Evolutionary conservation across 2,329 filamentous ascomycete species (phyloP), one percentile per base, ranked within the genome.

Genomic region (Parastagonospora avenae): DNA sequence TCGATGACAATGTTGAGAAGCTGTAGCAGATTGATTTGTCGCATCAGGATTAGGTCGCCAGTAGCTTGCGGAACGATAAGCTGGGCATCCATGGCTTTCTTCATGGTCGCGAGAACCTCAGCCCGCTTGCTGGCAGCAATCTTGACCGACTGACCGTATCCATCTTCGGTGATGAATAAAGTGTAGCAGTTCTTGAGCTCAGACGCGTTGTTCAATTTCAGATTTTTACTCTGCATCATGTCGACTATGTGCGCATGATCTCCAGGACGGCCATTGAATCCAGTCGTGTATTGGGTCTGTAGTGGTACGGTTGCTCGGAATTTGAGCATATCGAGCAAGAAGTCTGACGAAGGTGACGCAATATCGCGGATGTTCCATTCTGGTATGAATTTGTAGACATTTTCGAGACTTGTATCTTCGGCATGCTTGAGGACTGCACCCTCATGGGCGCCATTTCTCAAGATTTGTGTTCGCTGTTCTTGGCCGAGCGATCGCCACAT

Each of bases 291-390:
- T 32, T 59, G 56, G 0, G 15, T 19, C 45, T 38, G 28, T 15
- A 59, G 46, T 4, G 54, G 27, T 2, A 7, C 46, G 8, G 71
- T 75, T 31, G 73, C 72, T 6, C 77, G 70, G 31, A 76, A 59
- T 19, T 74, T 70, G 2, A 81, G 52, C 5, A 77, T 55, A 10
- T 73, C 60, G 1, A 80, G 63, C 4, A 80, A 48, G 48, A 55
- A 68, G 12, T 57, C 38, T 0, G 77, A 70, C 1, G 59, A 63
- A 0, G 72, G 62, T 1, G 65, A 57, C 3, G 74, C 57, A 2
- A 80, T 61, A 19, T 81, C 76, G 7, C 60, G 66, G 1, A 81
- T 47, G 48, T 81, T 80, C 69, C 70, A 74, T 41, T 81, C 80
- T 0, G 78, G 76, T 0, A 75, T 57, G 2, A 79, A 38, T n/a